phyloP scores from a whole-genome alignment of 2,329 filamentous ascomycete species.

The Fusarium mexicanum region DNA sequence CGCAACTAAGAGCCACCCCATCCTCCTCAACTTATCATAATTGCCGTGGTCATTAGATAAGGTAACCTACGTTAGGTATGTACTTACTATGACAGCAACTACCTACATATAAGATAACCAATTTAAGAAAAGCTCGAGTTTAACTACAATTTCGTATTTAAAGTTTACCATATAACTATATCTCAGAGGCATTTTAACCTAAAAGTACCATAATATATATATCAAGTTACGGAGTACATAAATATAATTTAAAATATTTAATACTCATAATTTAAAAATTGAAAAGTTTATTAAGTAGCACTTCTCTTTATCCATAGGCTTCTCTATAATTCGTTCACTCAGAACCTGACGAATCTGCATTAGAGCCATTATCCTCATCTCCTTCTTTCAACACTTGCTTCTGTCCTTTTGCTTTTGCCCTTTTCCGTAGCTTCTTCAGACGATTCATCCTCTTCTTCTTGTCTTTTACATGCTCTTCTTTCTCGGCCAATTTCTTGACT shows the following conservation, averaged over 20 bases:
- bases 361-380: conserved; percentile 34
- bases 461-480: conserved; percentile 66
- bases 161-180: not conserved
- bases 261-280: not conserved
- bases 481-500: conserved; percentile 55
- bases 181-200: not conserved
- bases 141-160: not conserved
- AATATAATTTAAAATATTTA: not conserved
- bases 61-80: not conserved
- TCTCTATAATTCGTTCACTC: conserved; percentile 2
- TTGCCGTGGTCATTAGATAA: not conserved
- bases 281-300: not conserved
- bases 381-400: conserved; percentile 50
- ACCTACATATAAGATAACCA: not conserved
- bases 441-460: conserved; percentile 71
- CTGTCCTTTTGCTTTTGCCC: conserved; percentile 65
- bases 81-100: not conserved
- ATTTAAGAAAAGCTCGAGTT: not conserved
- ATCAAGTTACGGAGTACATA: not conserved
- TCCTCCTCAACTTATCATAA: conserved; percentile 6
- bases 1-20: not conserved
- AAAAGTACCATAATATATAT: not conserved
- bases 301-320: not conserved
- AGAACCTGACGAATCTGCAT: conserved; percentile 23
- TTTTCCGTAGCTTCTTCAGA: conserved; percentile 67